These are phyloP conservation scores for Bremia lactucae DNA, from an alignment of 352 stramenopile genomes.

Conservation along the genomic window DNA sequence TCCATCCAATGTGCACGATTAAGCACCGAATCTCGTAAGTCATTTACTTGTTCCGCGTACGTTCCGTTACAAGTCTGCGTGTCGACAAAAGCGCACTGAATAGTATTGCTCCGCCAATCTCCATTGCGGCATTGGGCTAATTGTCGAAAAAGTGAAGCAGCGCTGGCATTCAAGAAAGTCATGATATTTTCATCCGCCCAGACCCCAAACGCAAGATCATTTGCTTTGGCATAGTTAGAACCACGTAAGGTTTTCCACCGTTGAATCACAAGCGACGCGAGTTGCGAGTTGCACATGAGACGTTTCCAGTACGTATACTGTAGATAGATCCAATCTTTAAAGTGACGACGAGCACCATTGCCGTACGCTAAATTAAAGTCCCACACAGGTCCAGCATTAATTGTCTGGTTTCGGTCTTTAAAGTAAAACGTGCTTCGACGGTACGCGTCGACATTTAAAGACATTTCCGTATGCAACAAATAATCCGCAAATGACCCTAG, in stretches of 20 bases:
- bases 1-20: constrained; percentile 65
- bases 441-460: constrained; percentile 71
- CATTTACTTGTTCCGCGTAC: constrained; percentile 38
- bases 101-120: constrained; percentile 37
- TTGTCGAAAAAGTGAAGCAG: constrained; percentile 33
- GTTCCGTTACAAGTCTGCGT: constrained; percentile 44
- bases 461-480: constrained; percentile 75
- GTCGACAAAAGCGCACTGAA: constrained; percentile 49
- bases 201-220: constrained; percentile 14
- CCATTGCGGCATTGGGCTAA: constrained; percentile 38
- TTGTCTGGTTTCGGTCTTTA: constrained; percentile 60
- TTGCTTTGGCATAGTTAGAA: constrained; percentile 4
- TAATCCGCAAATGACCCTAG: constrained; percentile 67
- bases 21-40: constrained; percentile 35
- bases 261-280: constrained; percentile 59
- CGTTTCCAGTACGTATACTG: constrained; percentile 78
- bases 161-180: constrained; percentile 40
- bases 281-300: constrained; percentile 68
- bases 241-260: constrained; percentile 60
- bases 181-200: constrained; percentile 49
- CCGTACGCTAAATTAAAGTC: constrained; percentile 75
- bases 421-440: constrained; percentile 71
- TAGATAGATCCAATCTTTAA: constrained; percentile 59
- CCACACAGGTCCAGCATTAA: constrained; percentile 72
- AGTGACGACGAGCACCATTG: constrained; percentile 43